These are phyloP conservation scores for Leucoagaricus sp. DNA, from an alignment of 1,284 basidiomycete genomes.

Conservation along the genomic window DNA sequence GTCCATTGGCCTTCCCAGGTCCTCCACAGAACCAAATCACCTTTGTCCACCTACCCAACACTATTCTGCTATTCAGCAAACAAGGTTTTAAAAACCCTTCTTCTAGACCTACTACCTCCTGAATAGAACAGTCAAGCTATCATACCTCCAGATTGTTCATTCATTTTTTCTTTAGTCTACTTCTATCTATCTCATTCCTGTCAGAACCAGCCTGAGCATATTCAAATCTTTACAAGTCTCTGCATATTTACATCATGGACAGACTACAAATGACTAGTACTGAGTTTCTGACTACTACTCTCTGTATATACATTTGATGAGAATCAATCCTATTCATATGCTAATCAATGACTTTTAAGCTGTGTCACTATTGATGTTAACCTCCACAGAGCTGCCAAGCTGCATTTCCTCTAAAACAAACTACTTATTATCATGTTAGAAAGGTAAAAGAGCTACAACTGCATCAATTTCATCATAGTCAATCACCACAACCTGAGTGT, in stretches of 20 bases:
- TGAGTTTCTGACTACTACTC: too few relatives aligned
- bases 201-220: too few relatives aligned
- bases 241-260: too few relatives aligned
- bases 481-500: not conserved
- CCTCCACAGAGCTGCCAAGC: too few relatives aligned
- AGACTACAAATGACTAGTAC: too few relatives aligned
- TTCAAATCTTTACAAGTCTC: too few relatives aligned
- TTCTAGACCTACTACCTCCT: constrained; percentile 14
- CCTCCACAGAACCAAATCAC: constrained; percentile 5
- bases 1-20: not conserved
- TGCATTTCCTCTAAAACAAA: too few relatives aligned
- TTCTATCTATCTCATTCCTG: too few relatives aligned
- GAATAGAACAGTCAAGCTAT: not conserved
- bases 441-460: not conserved
- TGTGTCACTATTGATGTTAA: too few relatives aligned
- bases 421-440: not conserved
- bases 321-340: too few relatives aligned
- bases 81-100: constrained; percentile 12
- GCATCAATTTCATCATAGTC: not conserved
- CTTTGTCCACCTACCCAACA: constrained; percentile 15
- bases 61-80: constrained; percentile 12
- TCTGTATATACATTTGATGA: too few relatives aligned
- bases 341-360: too few relatives aligned
- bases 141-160: not conserved
- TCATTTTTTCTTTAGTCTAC: not conserved